Conservation (phyloP, 768 basidiomycete genomes). For the Clathrus columnatus region DNA sequence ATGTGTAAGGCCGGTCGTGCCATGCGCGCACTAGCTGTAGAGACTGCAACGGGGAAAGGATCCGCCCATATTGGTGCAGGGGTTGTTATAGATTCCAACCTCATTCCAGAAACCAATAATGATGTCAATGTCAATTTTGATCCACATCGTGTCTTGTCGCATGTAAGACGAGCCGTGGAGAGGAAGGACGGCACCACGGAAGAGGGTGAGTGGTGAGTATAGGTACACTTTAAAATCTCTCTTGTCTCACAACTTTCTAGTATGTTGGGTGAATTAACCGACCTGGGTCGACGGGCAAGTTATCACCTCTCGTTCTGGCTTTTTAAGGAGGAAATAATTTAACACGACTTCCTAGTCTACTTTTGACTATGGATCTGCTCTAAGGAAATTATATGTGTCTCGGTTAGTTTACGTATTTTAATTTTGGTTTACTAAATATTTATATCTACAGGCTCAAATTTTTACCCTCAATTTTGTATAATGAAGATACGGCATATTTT, state of each 20-base stretch:
- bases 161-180: constrained; percentile 45
- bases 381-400: constrained; percentile 60
- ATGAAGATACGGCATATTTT: constrained; percentile 46
- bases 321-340: background rate
- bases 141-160: constrained; percentile 17
- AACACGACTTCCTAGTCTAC: constrained; percentile 43
- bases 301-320: background rate
- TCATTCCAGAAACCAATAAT: background rate
- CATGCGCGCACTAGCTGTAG: constrained; percentile 15
- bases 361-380: constrained; percentile 46
- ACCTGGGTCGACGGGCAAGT: constrained; percentile 56
- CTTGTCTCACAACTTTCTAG: constrained; percentile 25
- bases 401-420: constrained; percentile 30
- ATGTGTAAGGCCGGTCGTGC: constrained; percentile 17
- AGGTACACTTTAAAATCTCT: background rate
- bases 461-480: constrained; percentile 44
- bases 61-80: background rate
- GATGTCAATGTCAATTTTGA: background rate
- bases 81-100: too few relatives aligned
- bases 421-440: background rate
- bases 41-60: constrained; percentile 8
- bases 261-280: constrained; percentile 63
- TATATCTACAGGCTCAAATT: constrained; percentile 50
- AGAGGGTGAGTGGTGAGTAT: constrained; percentile 57
- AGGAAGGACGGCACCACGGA: constrained; percentile 40